Conservation (phyloP, 2,329 filamentous ascomycete genomes). For the Gyromitra esculenta region DNA sequence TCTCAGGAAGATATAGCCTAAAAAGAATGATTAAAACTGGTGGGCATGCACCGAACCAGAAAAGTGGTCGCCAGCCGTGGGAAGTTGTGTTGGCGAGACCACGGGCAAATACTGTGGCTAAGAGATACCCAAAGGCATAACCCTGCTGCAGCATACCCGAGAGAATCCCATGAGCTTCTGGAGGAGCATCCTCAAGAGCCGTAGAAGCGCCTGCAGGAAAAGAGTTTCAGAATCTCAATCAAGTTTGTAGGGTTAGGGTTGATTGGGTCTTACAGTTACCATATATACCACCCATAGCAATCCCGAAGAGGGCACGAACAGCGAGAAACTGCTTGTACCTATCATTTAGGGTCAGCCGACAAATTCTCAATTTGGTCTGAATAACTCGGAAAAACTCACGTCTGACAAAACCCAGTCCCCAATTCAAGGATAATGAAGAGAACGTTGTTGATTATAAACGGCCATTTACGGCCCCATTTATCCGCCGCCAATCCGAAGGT, state of each 20-base stretch:
- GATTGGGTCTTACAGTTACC: slow-evolving; percentile 78
- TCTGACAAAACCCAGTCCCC: slow-evolving; percentile 78
- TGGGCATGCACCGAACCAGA: slow-evolving; percentile 86
- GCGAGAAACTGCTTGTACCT: slow-evolving; percentile 78
- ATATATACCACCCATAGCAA: slow-evolving; percentile 84
- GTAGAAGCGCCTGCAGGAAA: slow-evolving; percentile 37
- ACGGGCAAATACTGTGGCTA: slow-evolving; percentile 75
- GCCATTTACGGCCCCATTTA: slow-evolving; percentile 82
- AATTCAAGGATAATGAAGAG: slow-evolving; percentile 80
- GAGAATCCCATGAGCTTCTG: slow-evolving; percentile 77
- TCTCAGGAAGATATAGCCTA: slow-evolving; percentile 81
- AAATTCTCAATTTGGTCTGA: slow-evolving; percentile 77
- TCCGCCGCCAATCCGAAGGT: slow-evolving; percentile 80
- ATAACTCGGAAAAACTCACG: slow-evolving; percentile 57
- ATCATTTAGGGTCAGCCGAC: slow-evolving; percentile 72
- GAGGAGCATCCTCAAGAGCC: slow-evolving; percentile 54
- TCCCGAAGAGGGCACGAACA: slow-evolving; percentile 75
- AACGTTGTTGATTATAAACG: slow-evolving; percentile 74
- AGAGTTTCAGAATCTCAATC: neutral
- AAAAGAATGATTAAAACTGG: slow-evolving; percentile 83
- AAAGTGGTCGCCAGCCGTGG: slow-evolving; percentile 84
- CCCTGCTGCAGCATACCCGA: slow-evolving; percentile 86
- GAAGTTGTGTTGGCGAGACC: slow-evolving; percentile 78
- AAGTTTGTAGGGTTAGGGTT: neutral
- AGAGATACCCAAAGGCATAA: slow-evolving; percentile 81